These are phyloP conservation scores for Phytopythium helicoides DNA, from an alignment of 352 stramenopile species.

Conservation along the genomic window DNA sequence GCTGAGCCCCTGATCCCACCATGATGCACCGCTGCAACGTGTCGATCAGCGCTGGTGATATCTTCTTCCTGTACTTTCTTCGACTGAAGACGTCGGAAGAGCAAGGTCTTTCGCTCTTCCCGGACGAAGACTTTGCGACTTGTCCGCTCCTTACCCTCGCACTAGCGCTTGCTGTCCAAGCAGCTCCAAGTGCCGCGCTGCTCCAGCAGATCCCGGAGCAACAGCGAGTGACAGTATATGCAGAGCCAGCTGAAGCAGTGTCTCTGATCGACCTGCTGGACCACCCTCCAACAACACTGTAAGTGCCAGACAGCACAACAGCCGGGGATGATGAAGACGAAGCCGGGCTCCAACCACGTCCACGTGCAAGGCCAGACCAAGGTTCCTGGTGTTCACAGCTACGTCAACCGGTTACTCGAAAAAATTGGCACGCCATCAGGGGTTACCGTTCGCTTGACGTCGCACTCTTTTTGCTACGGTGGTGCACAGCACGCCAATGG, in stretches of 20 bases:
- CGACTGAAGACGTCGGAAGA: conserved; percentile 26
- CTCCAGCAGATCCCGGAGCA: conserved; percentile 9
- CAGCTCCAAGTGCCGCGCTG: conserved; percentile 6
- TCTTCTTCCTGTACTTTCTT: conserved; percentile 25
- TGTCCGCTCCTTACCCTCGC: conserved; percentile 16
- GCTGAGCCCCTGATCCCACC: conserved; percentile 18
- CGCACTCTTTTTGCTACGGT: conserved; percentile 17
- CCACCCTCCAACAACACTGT: neutral
- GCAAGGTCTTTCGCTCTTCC: conserved; percentile 21
- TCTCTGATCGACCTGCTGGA: conserved; percentile 4
- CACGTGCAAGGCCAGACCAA: neutral
- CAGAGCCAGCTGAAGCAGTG: neutral
- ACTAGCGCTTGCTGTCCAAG: conserved; percentile 14
- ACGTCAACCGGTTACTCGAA: conserved; percentile 21
- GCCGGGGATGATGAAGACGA: too few relatives aligned
- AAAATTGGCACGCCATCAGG: neutral
- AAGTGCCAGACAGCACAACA: too few relatives aligned
- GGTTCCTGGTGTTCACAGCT: conserved; percentile 9
- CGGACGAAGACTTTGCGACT: too few relatives aligned
- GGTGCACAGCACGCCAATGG: conserved; percentile 14
- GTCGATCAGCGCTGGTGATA: conserved; percentile 8
- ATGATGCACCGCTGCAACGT: conserved; percentile 24
- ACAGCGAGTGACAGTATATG: neutral
- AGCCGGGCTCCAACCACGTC: too few relatives aligned
- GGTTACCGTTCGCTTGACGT: conserved; percentile 8